Base-by-base conservation (phyloP, 1,139 yeast genomes). In the Kurtzmaniella quercitrusa region DNA sequence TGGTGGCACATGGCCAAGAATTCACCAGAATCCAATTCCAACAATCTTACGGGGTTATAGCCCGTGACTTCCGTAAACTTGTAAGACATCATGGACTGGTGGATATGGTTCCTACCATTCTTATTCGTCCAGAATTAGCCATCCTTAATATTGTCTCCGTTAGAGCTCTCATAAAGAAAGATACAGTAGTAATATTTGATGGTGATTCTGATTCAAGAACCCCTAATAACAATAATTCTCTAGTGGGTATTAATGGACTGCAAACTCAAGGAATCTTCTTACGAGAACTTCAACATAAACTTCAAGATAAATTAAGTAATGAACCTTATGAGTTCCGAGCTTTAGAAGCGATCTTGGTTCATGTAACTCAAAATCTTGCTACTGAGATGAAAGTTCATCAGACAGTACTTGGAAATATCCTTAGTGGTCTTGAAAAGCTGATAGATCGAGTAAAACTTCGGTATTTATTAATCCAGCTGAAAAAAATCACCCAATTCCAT, bases 301-400 rank as follows among this genome's bases (percentile, higher is more conserved):
- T 72, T 21, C 55, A 59, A 39, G 48, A 53, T 3, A 46, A 51
- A 3, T 53, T 48, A 38, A 44, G 54, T 1, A 63, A 59, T 15
- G 54, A 56, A 23, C 75, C 75, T 1, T 73, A 70, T 48, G 78
- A 73, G 50, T 68, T 72, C 46, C 52, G 74, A 27, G 78, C 77
- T 0, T 49, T 73, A 41, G 78, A 73, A 50, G 65, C 73, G 1
- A 69, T 73, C 11, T 56, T 73, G 39, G 62, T 67, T 15, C 68
- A 70, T 48, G 74, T 68, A 2, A 63, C 68, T 25, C 55, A 65
- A 18, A 69, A 70, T 43, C 53, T 73, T 25, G 61, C 66, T 16
- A 67, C 72, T 1, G 78, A 73, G 48, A 62, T 71, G 70, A 67
- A 65, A 42, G 75, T 73, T 3, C 77, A 71, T 46, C 59, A 59